Conservation (phyloP, 2,329 filamentous ascomycete species). For the Cordyceps fumosorosea region DNA sequence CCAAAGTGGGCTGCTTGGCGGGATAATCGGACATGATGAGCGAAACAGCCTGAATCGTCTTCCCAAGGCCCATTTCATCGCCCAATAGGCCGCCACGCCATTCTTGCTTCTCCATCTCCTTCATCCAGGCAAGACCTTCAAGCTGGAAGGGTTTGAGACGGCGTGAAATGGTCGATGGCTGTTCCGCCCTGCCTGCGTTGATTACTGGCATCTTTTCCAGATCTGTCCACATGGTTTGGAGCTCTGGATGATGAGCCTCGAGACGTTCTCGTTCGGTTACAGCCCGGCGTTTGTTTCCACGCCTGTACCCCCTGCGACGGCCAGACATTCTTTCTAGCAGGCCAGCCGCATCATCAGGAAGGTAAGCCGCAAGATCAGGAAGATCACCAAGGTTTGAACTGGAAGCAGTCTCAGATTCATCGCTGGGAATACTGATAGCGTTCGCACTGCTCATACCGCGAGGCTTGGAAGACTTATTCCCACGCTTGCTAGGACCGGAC, state of each 20-base stretch:
- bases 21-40: constrained; percentile 98
- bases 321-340: constrained; percentile 18
- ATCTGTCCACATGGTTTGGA: constrained; percentile 79
- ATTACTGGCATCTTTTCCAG: constrained; percentile 64
- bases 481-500: neutral
- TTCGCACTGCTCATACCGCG: neutral
- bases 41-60: constrained; percentile 96
- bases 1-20: constrained; percentile 71
- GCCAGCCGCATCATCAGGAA: neutral
- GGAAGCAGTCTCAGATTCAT: neutral
- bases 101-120: constrained; percentile 72
- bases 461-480: neutral
- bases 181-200: constrained; percentile 38
- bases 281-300: constrained; percentile 21
- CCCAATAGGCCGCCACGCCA: constrained; percentile 89
- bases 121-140: constrained; percentile 93
- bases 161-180: constrained; percentile 68
- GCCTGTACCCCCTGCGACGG: constrained; percentile 30
- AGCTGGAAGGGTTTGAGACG: constrained; percentile 90
- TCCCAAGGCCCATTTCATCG: constrained; percentile 98
- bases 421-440: neutral
- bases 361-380: constrained; percentile 13
- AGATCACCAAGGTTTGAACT: no score
- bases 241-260: constrained; percentile 68
- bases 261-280: constrained; percentile 57